Evolutionary conservation across 2,329 filamentous ascomycete genomes (phyloP).

Genomic region (Aspergillus tubingensis): DNA sequence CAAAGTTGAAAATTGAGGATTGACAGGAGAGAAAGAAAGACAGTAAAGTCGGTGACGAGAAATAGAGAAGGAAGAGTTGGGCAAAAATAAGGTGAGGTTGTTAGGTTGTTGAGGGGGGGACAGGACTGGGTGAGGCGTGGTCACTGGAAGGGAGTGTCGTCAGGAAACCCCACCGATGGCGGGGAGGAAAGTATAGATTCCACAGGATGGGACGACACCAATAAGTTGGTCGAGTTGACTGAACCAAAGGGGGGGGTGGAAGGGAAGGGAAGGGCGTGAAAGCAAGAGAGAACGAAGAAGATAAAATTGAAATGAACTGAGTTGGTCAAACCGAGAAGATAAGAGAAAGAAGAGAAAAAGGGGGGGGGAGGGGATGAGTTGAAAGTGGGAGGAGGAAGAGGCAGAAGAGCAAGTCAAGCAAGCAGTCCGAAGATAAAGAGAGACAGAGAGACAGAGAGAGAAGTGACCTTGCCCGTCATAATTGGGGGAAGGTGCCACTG

Average conservation of each 20-base stretch:
- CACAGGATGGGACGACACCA: background rate
- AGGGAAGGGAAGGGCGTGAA: background rate
- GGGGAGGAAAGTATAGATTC: constrained; percentile 10
- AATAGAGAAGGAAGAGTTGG: constrained; percentile 2
- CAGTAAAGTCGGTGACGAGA: background rate
- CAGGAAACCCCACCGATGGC: constrained; percentile 21
- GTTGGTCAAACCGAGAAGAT: too few relatives aligned
- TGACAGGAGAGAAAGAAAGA: background rate
- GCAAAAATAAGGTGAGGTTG: background rate
- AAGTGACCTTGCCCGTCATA: background rate
- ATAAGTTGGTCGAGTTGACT: background rate
- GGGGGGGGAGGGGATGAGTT: background rate
- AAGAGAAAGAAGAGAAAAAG: background rate
- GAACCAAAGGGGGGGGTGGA: background rate
- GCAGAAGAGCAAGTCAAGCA: background rate
- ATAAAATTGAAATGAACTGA: too few relatives aligned
- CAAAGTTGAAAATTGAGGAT: background rate
- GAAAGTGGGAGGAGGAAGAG: background rate
- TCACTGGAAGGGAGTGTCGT: constrained; percentile 16
- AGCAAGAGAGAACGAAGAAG: background rate
- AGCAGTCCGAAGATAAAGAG: background rate
- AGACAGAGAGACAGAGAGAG: too few relatives aligned
- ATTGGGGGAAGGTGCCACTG: background rate
- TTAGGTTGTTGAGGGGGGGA: background rate
- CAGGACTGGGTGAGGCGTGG: constrained; percentile 13